Conservation (phyloP, 2,329 filamentous ascomycete species). For the Penicillium crustosum region DNA sequence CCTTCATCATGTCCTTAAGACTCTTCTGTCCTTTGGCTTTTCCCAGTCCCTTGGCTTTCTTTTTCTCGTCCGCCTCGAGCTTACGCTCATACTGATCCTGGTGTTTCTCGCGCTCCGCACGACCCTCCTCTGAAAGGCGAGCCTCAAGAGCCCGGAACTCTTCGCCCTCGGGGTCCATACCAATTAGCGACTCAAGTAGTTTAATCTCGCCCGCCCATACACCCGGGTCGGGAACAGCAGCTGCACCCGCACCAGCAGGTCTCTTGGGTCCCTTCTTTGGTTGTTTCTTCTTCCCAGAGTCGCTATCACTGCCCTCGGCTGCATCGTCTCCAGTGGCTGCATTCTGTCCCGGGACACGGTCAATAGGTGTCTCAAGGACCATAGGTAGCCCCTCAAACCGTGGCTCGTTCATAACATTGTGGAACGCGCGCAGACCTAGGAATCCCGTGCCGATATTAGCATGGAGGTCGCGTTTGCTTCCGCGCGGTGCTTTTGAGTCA, state of each 20-base stretch:
- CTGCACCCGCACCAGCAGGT: slow-evolving; percentile 23
- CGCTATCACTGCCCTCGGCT: slow-evolving; percentile 16
- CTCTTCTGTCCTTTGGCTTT: slow-evolving; percentile 42
- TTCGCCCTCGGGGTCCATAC: slow-evolving; percentile 72
- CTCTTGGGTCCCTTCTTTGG: slow-evolving; percentile 23
- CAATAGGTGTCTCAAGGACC: slow-evolving; percentile 94
- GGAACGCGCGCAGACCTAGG: slow-evolving; percentile 84
- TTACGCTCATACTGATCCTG: slow-evolving; percentile 79
- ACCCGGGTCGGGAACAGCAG: slow-evolving; percentile 68
- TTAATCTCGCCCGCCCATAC: slow-evolving; percentile 96
- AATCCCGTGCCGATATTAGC: slow-evolving; percentile 97
- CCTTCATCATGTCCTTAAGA: slow-evolving; percentile 37
- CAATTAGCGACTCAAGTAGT: slow-evolving; percentile 82
- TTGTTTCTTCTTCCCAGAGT: slow-evolving; percentile 25
- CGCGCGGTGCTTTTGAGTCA: slow-evolving; percentile 88
- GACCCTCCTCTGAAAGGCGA: slow-evolving; percentile 66
- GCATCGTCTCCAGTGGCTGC: slow-evolving; percentile 19
- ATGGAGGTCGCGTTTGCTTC: slow-evolving; percentile 81
- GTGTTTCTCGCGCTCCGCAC: slow-evolving; percentile 69
- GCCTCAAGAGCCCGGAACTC: slow-evolving; percentile 68
- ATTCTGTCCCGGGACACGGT: slow-evolving; percentile 55
- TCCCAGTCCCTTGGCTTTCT: slow-evolving; percentile 43
- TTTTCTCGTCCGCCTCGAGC: slow-evolving; percentile 57
- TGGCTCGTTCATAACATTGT: slow-evolving; percentile 81
- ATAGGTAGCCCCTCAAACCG: slow-evolving; percentile 78